These are phyloP conservation scores for Mycena floridula DNA, from an alignment of 768 basidiomycete species.

Conservation along the genomic window DNA sequence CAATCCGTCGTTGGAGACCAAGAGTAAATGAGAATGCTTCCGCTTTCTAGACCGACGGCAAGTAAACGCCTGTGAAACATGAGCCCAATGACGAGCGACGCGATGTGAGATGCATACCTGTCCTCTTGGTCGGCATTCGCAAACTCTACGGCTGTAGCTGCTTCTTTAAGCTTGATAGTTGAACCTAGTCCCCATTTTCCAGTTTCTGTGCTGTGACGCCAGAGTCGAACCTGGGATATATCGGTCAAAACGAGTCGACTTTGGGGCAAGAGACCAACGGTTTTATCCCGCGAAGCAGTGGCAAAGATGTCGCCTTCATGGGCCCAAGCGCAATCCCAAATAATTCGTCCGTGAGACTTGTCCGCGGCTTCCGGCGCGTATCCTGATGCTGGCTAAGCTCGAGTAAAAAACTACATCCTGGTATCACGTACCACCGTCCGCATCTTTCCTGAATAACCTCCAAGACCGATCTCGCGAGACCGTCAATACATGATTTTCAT, in stretches of 20 bases:
- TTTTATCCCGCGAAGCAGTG: conserved; percentile 94
- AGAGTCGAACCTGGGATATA: conserved; percentile 71
- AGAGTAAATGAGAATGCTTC: conserved; percentile 62
- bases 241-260: background rate
- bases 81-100: background rate
- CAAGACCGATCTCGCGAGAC: conserved; percentile 92
- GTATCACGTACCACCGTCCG: conserved; percentile 34
- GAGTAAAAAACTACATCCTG: conserved; percentile 1
- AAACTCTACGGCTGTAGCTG: conserved; percentile 80
- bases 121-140: conserved; percentile 28
- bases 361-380: conserved; percentile 61
- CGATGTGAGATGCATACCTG: conserved; percentile 27
- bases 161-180: conserved; percentile 66
- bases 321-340: conserved; percentile 95
- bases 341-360: conserved; percentile 86
- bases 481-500: conserved; percentile 73
- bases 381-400: conserved; percentile 27
- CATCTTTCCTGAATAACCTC: conserved; percentile 48
- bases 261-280: conserved; percentile 39
- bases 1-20: conserved; percentile 34
- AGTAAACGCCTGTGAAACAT: conserved; percentile 40
- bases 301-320: conserved; percentile 73
- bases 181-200: conserved; percentile 49
- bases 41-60: conserved; percentile 83
- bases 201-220: conserved; percentile 40